Evolutionary conservation across 2,329 filamentous ascomycete species (phyloP), one percentile per base, ranked within the genome.

Genomic region (Pseudocercospora musae): DNA sequence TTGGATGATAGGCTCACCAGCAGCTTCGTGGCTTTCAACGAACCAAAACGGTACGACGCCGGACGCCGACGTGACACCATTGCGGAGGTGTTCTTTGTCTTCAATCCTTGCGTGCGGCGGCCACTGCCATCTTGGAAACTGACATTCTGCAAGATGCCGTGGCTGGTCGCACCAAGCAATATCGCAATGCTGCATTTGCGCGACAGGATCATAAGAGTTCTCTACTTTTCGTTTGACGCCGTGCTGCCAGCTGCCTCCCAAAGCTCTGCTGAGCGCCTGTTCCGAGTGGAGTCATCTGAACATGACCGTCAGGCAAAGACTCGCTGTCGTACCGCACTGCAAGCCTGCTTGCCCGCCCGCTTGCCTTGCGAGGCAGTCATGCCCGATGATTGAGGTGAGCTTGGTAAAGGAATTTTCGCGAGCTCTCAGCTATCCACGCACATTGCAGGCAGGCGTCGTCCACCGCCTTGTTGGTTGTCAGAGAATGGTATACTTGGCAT

Each of bases 401-500:
- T 56, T 23, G 49, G 1, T 55, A 53, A 50, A 54, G 50, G 52
- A 59, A 29, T 62, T 62, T 62, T 59, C 57, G 52, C 60, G 50
- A 62, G 60, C 60, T 62, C n/a, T n/a, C n/a, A n/a, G n/a, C n/a
- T n/a, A 42, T 31, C 52, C 50, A 57, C 37, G 57, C 60, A 57
- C 60, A 59, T 57, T 57, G 60, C 57, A 62, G 23, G 29, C 52
- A 33, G 23, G 31, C 31, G 49, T 27, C 56, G 50, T 56, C 57
- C 61, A 63, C 61, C 57, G 61, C 57, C 61, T 48, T 59, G 50
- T 57, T 57, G 42, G 52, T 52, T 57, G 57, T 49, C 5, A 40
- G 37, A 49, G 15, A 40, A 55, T 58, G 62, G 62, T 63, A 63
- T 63, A 27, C 62, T 63, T 63, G 58, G 62, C 62, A 63, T 40